Evolutionary conservation across 495 filamentous ascomycete species (phyloP).

Genomic region (Opeltia flavorubescens): DNA sequence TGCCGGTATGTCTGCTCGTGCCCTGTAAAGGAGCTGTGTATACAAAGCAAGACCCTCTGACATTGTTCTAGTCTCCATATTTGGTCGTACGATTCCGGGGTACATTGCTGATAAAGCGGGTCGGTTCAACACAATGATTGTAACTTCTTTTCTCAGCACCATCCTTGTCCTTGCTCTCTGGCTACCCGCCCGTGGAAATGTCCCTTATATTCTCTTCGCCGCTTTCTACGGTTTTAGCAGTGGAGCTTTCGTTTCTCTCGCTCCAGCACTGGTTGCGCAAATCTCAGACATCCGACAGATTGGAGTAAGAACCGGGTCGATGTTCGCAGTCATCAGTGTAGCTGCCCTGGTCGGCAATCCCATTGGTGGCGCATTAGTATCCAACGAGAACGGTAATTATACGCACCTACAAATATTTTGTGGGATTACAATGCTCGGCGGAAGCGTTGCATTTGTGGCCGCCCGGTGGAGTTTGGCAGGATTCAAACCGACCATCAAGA

Average conservation of each 20-base stretch:
- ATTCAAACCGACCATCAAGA: constrained; percentile 18
- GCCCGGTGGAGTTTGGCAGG: constrained; percentile 25
- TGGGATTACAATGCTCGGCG: constrained; percentile 43
- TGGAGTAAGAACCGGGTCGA: constrained; percentile 53
- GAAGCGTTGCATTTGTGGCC: constrained; percentile 33
- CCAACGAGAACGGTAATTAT: constrained; percentile 38
- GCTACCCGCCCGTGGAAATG: constrained; percentile 46
- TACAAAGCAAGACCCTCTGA: background rate
- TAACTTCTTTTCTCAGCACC: constrained; percentile 42
- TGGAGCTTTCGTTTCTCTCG: constrained; percentile 55
- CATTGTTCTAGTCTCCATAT: constrained; percentile 22
- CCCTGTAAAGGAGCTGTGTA: background rate
- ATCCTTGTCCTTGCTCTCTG: constrained; percentile 57
- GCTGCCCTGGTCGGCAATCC: constrained; percentile 57
- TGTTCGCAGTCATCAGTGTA: constrained; percentile 48
- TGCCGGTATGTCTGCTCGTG: constrained; percentile 38
- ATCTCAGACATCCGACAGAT: constrained; percentile 62
- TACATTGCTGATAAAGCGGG: constrained; percentile 58
- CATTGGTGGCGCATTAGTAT: constrained; percentile 57
- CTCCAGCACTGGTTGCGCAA: constrained; percentile 49
- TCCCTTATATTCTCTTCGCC: constrained; percentile 49
- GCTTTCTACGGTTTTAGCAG: constrained; percentile 59
- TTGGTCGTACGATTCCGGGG: constrained; percentile 64
- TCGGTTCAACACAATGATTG: constrained; percentile 58
- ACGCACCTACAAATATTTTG: constrained; percentile 51